Conservation (phyloP, 2,329 filamentous ascomycete genomes). For the Fusarium sarcochroum region DNA sequence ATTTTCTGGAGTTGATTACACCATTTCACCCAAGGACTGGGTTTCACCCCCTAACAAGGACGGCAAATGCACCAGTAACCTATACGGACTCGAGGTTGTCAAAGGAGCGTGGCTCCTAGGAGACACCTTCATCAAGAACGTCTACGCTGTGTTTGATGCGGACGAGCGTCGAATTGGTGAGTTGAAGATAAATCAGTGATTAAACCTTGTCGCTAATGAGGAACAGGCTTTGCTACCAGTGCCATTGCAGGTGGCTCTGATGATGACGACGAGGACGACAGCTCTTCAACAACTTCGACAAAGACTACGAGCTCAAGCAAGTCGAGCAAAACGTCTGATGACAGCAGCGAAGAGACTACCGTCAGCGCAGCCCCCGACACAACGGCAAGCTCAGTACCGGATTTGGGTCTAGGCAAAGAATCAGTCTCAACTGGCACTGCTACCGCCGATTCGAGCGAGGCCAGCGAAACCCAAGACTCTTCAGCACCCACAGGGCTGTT, state of each 20-base stretch:
- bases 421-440: conserved; percentile 42
- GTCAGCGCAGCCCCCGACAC: conserved; percentile 32
- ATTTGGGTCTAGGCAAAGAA: conserved; percentile 46
- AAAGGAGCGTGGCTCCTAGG: conserved; percentile 82
- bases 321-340: conserved; percentile 34
- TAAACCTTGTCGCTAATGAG: conserved; percentile 17
- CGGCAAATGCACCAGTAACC: conserved; percentile 76
- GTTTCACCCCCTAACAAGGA: conserved; percentile 62
- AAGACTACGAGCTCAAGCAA: conserved; percentile 23
- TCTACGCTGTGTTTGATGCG: conserved; percentile 87
- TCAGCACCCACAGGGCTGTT: conserved; percentile 36
- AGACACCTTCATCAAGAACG: conserved; percentile 89
- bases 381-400: conserved; percentile 31
- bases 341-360: conserved; percentile 27
- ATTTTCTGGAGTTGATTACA: conserved; percentile 77
- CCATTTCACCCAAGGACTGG: conserved; percentile 80
- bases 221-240: conserved; percentile 43
- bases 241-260: conserved; percentile 29
- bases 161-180: conserved; percentile 75
- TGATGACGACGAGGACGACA: conserved; percentile 6
- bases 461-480: conserved; percentile 45
- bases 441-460: conserved; percentile 31
- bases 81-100: conserved; percentile 80
- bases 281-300: conserved; percentile 27
- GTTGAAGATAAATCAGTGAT: conserved; percentile 28